Percentiles rank a stretch among this genome's conserved stretches.
Evolutionary conservation across 306 rosid species (phyloP).

Genomic region (Trifolium fragiferum): DNA sequence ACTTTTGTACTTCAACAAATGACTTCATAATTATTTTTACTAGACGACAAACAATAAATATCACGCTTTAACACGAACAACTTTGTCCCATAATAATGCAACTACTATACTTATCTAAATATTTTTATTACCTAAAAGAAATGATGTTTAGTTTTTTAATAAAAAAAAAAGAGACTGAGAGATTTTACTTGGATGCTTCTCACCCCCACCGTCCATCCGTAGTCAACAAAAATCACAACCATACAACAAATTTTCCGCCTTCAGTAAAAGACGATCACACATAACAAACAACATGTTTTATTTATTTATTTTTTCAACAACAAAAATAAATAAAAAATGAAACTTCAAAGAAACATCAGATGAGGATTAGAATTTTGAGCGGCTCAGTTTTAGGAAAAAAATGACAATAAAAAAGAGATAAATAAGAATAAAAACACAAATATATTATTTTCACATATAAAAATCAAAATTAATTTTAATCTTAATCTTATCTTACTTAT

Average conservation of each 20-base stretch:
- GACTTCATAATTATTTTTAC: no score
- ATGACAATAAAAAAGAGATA: background rate
- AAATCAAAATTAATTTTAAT: no score
- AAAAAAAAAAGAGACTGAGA: no score
- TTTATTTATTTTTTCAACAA: background rate
- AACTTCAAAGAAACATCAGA: constrained; percentile 34
- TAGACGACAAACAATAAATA: no score
- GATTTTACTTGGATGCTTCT: background rate
- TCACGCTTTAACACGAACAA: no score
- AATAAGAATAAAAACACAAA: background rate
- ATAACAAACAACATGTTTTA: background rate
- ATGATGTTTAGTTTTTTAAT: no score
- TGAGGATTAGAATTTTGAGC: constrained; percentile 11
- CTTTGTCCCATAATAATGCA: no score
- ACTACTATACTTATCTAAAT: no score
- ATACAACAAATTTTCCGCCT: background rate
- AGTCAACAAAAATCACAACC: background rate
- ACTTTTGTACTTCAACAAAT: no score
- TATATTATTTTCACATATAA: background rate
- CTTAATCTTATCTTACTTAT: no score
- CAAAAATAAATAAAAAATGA: background rate
- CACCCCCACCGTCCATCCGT: background rate
- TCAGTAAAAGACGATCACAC: background rate
- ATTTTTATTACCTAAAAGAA: no score
- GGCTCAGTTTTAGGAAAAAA: constrained; percentile 16